phyloP scores from a whole-genome alignment of 495 filamentous ascomycete species.

The Penicillium crystallinum region DNA sequence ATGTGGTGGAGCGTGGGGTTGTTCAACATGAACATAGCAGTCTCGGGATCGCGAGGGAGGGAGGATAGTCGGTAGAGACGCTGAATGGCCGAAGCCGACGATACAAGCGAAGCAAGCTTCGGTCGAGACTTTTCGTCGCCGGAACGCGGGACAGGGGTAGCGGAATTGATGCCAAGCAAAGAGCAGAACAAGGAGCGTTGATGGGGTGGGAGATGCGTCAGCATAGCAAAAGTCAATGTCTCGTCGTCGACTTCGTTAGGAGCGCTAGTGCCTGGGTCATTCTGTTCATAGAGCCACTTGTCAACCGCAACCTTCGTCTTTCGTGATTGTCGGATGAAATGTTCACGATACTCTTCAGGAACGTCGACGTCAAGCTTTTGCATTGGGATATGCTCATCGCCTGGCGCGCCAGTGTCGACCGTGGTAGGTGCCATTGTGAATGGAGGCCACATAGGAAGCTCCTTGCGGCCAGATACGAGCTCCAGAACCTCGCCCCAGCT shows the following conservation, averaged over 20 bases:
- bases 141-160: constrained; percentile 37
- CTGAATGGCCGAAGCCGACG: constrained; percentile 70
- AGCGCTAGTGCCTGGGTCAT: constrained; percentile 61
- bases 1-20: constrained; percentile 78
- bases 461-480: constrained; percentile 78
- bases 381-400: constrained; percentile 56
- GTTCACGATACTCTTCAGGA: constrained; percentile 81
- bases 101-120: constrained; percentile 62
- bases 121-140: constrained; percentile 47
- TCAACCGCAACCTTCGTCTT: constrained; percentile 82
- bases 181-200: constrained; percentile 73
- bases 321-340: constrained; percentile 81
- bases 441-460: constrained; percentile 82
- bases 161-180: constrained; percentile 63
- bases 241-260: constrained; percentile 88
- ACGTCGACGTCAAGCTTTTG: constrained; percentile 87
- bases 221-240: constrained; percentile 84
- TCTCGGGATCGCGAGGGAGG: constrained; percentile 74
- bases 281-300: constrained; percentile 76
- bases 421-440: constrained; percentile 59
- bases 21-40: constrained; percentile 82
- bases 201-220: constrained; percentile 75
- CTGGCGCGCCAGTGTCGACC: constrained; percentile 50
- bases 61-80: constrained; percentile 71
- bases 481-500: constrained; percentile 97